Conservation (phyloP, 345 rosid species). For the Lenwebbia sp. region DNA sequence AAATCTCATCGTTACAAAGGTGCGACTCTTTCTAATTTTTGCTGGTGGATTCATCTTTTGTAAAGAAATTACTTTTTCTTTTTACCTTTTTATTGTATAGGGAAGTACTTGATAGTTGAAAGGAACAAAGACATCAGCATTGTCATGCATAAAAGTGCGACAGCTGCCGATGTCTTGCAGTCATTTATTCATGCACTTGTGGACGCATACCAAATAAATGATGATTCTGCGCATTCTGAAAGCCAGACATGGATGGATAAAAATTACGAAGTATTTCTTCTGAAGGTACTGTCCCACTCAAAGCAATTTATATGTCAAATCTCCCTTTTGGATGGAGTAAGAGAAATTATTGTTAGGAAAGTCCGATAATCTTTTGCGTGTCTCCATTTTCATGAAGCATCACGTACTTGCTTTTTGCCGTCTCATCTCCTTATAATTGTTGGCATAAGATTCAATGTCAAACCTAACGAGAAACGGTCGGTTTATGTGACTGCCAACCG, state of each 20-base stretch:
- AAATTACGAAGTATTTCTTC: constrained; percentile 42
- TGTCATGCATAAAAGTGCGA: constrained; percentile 55
- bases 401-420: neutral
- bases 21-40: constrained; percentile 5
- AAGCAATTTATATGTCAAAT: neutral
- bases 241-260: constrained; percentile 78
- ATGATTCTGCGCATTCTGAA: constrained; percentile 16
- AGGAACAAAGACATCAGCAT: constrained; percentile 32
- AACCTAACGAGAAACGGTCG: neutral
- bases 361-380: neutral
- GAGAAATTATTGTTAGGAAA: neutral
- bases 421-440: neutral
- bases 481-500: neutral
- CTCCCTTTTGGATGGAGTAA: neutral
- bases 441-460: neutral
- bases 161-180: constrained; percentile 52
- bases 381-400: neutral
- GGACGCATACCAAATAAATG: constrained; percentile 21
- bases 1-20: constrained; percentile 34
- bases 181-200: constrained; percentile 70
- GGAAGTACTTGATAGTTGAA: constrained; percentile 53
- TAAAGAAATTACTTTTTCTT: neutral
- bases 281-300: constrained; percentile 34
- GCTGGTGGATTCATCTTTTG: neutral
- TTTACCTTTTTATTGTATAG: constrained; percentile 19